These are phyloP conservation scores for Apophysomyces ossiformis DNA, from an alignment of 371 early-diverging fungal species.

Conservation along the genomic window DNA sequence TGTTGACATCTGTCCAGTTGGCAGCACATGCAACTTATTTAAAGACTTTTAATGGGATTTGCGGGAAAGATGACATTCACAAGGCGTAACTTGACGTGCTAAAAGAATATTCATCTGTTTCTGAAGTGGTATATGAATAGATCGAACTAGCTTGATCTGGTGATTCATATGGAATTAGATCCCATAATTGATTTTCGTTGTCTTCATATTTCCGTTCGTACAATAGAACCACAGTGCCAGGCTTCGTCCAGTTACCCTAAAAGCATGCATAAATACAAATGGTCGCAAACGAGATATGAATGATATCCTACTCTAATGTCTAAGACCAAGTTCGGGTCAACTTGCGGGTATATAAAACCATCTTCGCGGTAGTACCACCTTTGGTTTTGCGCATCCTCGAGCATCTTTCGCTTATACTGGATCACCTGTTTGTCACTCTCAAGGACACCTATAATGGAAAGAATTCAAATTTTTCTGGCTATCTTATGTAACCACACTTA, in stretches of 20 bases:
- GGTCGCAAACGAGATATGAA: neutral
- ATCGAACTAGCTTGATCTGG: slow-evolving; percentile 4
- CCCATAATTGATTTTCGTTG: slow-evolving; percentile 54
- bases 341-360: slow-evolving; percentile 53
- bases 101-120: slow-evolving; percentile 43
- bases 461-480: too few relatives aligned
- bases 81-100: slow-evolving; percentile 54
- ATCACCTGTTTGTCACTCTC: slow-evolving; percentile 51
- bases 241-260: slow-evolving; percentile 53
- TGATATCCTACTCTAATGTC: slow-evolving; percentile 47
- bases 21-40: too few relatives aligned
- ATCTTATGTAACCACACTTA: slow-evolving; percentile 9
- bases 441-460: slow-evolving; percentile 26
- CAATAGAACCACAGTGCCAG: slow-evolving; percentile 47
- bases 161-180: slow-evolving; percentile 34
- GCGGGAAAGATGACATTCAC: slow-evolving; percentile 13
- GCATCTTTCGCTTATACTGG: slow-evolving; percentile 52
- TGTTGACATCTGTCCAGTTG: too few relatives aligned
- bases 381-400: slow-evolving; percentile 53
- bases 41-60: too few relatives aligned
- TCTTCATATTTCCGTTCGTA: slow-evolving; percentile 52
- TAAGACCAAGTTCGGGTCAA: slow-evolving; percentile 46
- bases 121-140: slow-evolving; percentile 12
- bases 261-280: neutral
- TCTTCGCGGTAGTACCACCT: slow-evolving; percentile 57